Percentiles rank a stretch among this genome's conserved stretches.
phyloP scores from a whole-genome alignment of 176 grass and related monocot species.

The Ensete ventricosum region DNA sequence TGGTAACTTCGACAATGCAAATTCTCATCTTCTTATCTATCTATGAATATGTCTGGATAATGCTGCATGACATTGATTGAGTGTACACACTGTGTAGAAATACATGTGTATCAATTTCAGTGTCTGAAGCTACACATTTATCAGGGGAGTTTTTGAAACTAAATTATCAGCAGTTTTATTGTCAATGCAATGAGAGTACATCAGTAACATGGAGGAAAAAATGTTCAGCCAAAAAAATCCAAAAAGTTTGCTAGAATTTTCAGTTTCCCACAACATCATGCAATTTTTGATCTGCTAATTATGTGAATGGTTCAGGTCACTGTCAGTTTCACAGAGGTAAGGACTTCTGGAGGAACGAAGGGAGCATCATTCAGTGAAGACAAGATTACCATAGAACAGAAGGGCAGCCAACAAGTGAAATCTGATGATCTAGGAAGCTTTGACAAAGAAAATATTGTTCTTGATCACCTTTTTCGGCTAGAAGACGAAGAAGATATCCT shows the following conservation, averaged over 20 bases:
- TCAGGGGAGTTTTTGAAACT: no score
- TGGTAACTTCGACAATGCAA: neutral
- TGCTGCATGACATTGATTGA: neutral
- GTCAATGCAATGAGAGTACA: no score
- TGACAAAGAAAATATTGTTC: constrained; percentile 25
- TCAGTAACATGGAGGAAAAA: no score
- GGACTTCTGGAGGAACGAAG: neutral
- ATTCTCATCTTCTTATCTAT: no score
- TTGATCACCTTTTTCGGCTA: constrained; percentile 44
- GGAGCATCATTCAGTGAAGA: constrained; percentile 17
- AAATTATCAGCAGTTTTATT: no score
- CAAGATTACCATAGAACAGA: constrained; percentile 6
- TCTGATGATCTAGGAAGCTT: constrained; percentile 14
- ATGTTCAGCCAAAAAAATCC: no score
- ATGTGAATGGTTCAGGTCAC: constrained; percentile 39
- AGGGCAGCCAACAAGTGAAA: neutral
- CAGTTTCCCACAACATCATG: neutral
- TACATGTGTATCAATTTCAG: neutral
- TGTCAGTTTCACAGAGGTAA: constrained; percentile 34
- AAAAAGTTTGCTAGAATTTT: neutral
- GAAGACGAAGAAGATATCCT: constrained; percentile 36
- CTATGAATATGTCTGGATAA: neutral
- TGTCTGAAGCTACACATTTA: neutral
- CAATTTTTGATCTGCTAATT: neutral
- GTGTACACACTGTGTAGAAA: neutral